Base-by-base conservation (phyloP, 2,329 filamentous ascomycete species). In the Aspergillus pseudotamarii region DNA sequence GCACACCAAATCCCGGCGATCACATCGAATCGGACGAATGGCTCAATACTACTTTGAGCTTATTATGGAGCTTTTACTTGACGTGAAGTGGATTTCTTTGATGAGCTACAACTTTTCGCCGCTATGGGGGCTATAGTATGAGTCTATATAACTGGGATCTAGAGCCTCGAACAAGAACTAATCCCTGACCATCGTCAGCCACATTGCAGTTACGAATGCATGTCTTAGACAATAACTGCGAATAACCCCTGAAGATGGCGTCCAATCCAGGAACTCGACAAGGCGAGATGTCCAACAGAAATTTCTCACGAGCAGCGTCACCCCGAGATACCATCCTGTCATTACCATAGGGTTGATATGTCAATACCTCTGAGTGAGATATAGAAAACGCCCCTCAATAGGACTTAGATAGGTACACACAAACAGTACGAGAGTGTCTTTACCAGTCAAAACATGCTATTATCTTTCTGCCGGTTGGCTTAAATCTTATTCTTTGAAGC, bases 151-250 rank as follows among this genome's bases (percentile, higher is more conserved):
- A 28, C 51, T 10, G 32, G 51, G 51, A 38, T 55, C 51, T 23
- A 14, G 32, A 55, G 51, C n/a, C 21, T 38, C 51, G 21, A 26
- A 19, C 30, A 38, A 21, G n/a, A 16, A 14, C 8, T 14, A 41
- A 36, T 55, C n/a, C 48, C 48, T 50, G 57, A 36, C 63, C 54
- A 61, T 61, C 38, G 34, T 10, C 57, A 55, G 63, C 63, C 60
- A 65, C 60, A 57, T 57, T 65, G 28, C 30, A 46, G 43, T 50
- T 57, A 48, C 45, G 28, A 46, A 21, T 26, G 32, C n/a, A 55
- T 55, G 51, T 55, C 51, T 55, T 0, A 55, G 51, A 55, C 51
- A 36, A 55, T 28, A n/a, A 23, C 21, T 11, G 16, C 21, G 26
- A n/a, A 26, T 19, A 19, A 26, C 51, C 51, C 51, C 51, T 55